These are phyloP conservation scores for Phylloporus arenicola DNA, from an alignment of 768 basidiomycete species.

Conservation along the genomic window DNA sequence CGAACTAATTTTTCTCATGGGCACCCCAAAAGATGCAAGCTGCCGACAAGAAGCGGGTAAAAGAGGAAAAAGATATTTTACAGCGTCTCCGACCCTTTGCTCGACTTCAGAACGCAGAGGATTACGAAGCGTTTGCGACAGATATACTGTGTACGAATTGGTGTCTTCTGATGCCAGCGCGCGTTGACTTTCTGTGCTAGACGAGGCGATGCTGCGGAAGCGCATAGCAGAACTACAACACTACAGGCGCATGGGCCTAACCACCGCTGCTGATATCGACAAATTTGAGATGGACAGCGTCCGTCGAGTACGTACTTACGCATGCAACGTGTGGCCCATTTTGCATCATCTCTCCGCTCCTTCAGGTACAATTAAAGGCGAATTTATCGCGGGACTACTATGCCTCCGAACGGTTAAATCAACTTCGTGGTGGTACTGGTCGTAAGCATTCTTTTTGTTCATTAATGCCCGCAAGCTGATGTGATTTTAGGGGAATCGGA, in stretches of 20 bases:
- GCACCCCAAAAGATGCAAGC: slow-evolving; percentile 67
- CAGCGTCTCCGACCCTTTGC: slow-evolving; percentile 89
- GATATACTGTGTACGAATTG: slow-evolving; percentile 78
- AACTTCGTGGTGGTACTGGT: slow-evolving; percentile 30
- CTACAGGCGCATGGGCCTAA: slow-evolving; percentile 81
- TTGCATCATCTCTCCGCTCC: background rate
- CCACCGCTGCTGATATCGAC: slow-evolving; percentile 82
- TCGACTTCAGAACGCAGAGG: slow-evolving; percentile 82
- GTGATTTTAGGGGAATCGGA: slow-evolving; percentile 38
- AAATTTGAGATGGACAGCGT: slow-evolving; percentile 75
- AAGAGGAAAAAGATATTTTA: slow-evolving; percentile 88
- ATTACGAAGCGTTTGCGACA: slow-evolving; percentile 82
- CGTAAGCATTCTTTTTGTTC: slow-evolving; percentile 44
- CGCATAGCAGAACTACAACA: slow-evolving; percentile 88
- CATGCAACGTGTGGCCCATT: background rate
- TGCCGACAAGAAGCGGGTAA: slow-evolving; percentile 81
- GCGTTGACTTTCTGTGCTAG: slow-evolving; percentile 36
- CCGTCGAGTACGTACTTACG: slow-evolving; percentile 53
- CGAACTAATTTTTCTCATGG: background rate
- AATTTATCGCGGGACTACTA: slow-evolving; percentile 53
- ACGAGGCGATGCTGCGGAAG: slow-evolving; percentile 83
- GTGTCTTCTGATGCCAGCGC: background rate
- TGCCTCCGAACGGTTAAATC: slow-evolving; percentile 41
- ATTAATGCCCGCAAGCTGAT: background rate
- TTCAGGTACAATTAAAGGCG: slow-evolving; percentile 58